Base-by-base conservation (phyloP, 2,329 filamentous ascomycete genomes). In the Zymoseptoria passerinii region DNA sequence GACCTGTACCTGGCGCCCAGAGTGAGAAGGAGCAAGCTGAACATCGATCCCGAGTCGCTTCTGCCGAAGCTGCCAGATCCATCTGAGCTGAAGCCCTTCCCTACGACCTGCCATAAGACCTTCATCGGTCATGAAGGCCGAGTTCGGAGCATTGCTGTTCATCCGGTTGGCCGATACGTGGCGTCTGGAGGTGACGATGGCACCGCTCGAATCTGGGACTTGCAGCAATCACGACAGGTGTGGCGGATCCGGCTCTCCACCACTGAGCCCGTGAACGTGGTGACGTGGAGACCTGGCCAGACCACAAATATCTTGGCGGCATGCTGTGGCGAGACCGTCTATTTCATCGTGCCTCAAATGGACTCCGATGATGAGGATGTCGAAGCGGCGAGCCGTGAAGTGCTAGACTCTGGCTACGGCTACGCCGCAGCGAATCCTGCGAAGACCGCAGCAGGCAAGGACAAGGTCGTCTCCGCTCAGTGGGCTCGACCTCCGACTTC, bases 131-230 rank as follows among this genome's bases (percentile, higher is more conserved):
- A 99, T 70, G 84, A 90, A 62, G 92, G 92, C 16, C 85, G 91
- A 56, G 92, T 99, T 40, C 85, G 94, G 54, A 88, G 87, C 53
- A 82, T 96, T 13, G 82, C 89, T 7, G 84, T 97, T 63, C 92
- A 96, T 71, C 91, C 94, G 2, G 85, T 86, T 48, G 91, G 94
- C 49, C 81, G 87, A 60, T 96, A 86, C 80, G 77, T 97, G 58
- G 94, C 94, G 1, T 95, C 88, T 65, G 94, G 92, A 68, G 94
- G 94, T 52, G 92, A 97, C 67, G 95, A 99, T 73, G 92, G 94
- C 29, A 94, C 88, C 19, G 87, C 96, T 23, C 84, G 92, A 57
- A 83, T 99, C 23, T 97, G 92, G 92, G 88, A 94, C 61, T 80
- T 96, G 57, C 73, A 87, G 56, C 94, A 90, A 8, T 92, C 91